Percentiles rank a stretch among this genome's conserved stretches.
Evolutionary conservation across 805 yeast genomes (phyloP).

Genomic region (Kodamaea neixiangensis): DNA sequence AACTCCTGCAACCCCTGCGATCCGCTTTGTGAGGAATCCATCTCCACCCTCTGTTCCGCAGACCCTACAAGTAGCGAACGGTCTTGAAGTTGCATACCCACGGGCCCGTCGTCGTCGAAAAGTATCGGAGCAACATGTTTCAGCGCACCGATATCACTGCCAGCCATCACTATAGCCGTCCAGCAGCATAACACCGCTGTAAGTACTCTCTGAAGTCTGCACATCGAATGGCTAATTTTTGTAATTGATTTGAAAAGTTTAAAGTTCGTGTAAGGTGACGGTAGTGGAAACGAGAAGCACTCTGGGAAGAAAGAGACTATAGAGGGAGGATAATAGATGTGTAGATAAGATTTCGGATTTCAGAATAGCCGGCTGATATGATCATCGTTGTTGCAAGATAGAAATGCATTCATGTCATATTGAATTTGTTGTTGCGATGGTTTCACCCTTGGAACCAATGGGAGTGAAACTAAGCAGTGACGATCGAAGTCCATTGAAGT

Average conservation of each 20-base stretch:
- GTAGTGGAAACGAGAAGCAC: background rate
- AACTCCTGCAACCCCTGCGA: constrained; percentile 37
- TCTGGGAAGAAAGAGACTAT: too few species aligned
- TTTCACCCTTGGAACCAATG: too few species aligned
- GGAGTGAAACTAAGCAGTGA: too few species aligned
- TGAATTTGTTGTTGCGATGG: too few species aligned
- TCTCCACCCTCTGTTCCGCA: background rate
- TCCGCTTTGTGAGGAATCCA: background rate
- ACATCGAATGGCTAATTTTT: background rate
- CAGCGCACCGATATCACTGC: background rate
- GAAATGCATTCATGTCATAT: too few species aligned
- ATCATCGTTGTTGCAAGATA: too few species aligned
- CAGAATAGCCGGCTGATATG: too few species aligned
- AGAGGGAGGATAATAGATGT: too few species aligned
- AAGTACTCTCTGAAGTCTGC: background rate
- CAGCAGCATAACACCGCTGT: background rate
- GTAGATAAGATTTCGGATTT: too few species aligned
- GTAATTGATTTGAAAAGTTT: background rate
- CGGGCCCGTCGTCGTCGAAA: background rate
- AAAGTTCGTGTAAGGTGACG: background rate
- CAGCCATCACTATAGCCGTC: background rate
- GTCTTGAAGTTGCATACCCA: background rate
- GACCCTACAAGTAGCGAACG: background rate
- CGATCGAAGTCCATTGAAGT: too few species aligned
- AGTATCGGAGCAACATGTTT: background rate